Conservation (phyloP, 2,329 filamentous ascomycete genomes). For the Thielaviopsis euricoi region DNA sequence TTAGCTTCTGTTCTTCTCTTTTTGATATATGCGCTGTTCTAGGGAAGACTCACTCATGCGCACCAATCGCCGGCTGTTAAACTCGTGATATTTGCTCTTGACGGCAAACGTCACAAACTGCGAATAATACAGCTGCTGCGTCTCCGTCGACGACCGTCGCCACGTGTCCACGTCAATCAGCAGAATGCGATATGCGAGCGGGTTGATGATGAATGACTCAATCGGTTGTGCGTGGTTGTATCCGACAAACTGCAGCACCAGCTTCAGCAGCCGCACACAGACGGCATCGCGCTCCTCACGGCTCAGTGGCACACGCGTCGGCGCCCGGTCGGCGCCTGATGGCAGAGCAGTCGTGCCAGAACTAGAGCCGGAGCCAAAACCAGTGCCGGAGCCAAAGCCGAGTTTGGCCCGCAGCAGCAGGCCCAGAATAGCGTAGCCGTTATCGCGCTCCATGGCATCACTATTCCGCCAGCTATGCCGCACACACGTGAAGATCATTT, state of each 20-base stretch:
- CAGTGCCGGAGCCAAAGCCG: conserved; percentile 22
- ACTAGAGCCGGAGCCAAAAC: neutral
- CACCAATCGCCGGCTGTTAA: conserved; percentile 73
- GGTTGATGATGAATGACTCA: conserved; percentile 88
- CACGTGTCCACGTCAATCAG: conserved; percentile 89
- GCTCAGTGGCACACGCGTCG: conserved; percentile 27
- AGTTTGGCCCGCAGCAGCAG: conserved; percentile 74
- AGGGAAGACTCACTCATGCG: conserved; percentile 59
- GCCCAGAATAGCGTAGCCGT: conserved; percentile 78
- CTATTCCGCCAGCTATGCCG: conserved; percentile 93
- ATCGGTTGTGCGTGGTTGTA: conserved; percentile 67
- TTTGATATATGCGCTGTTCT: neutral
- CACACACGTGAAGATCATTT: conserved; percentile 73
- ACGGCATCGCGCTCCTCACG: conserved; percentile 37
- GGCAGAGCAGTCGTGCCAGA: too few species aligned
- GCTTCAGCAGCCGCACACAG: conserved; percentile 49
- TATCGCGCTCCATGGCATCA: conserved; percentile 92
- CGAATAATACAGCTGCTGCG: conserved; percentile 80
- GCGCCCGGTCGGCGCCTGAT: conserved; percentile 9
- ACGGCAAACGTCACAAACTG: conserved; percentile 80
- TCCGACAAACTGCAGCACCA: conserved; percentile 74
- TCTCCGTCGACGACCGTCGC: conserved; percentile 59
- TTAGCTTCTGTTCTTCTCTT: neutral
- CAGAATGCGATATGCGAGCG: conserved; percentile 79
- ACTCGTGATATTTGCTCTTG: conserved; percentile 82